These are phyloP conservation scores for Hypholoma fasciculare DNA, from an alignment of 768 basidiomycete species.

Conservation along the genomic window DNA sequence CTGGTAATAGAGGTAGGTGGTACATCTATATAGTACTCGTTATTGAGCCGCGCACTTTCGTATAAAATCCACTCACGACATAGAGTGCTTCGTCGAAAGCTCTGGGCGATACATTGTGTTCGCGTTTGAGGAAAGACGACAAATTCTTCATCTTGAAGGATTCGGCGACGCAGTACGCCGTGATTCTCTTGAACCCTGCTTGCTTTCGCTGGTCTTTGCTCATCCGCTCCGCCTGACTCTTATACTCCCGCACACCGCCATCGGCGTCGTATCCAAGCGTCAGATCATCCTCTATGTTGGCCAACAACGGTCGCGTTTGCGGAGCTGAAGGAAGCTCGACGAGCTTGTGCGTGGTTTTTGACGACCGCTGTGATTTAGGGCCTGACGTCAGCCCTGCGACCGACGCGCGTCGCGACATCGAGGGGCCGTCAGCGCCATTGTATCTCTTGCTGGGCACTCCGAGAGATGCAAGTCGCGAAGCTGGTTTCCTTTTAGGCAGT, in stretches of 20 bases:
- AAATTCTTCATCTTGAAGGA: conserved; percentile 82
- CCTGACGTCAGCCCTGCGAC: conserved; percentile 38
- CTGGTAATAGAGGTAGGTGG: conserved; percentile 87
- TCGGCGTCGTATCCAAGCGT: conserved; percentile 68
- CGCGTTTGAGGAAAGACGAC: conserved; percentile 84
- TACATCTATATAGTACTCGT: conserved; percentile 62
- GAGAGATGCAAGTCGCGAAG: conserved; percentile 29
- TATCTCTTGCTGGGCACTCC: conserved; percentile 22
- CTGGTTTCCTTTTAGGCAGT: conserved; percentile 29
- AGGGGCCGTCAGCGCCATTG: conserved; percentile 9
- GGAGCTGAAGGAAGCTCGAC: conserved; percentile 89
- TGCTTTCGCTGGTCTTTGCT: conserved; percentile 80
- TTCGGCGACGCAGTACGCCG: conserved; percentile 89
- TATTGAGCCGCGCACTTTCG: neutral
- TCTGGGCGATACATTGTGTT: conserved; percentile 86
- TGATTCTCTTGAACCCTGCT: conserved; percentile 79
- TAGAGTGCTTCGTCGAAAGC: conserved; percentile 94
- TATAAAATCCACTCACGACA: conserved; percentile 54
- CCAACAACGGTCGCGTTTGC: conserved; percentile 71
- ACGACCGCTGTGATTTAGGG: conserved; percentile 71
- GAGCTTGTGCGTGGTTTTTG: conserved; percentile 90
- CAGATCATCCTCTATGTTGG: conserved; percentile 41
- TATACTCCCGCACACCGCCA: conserved; percentile 69
- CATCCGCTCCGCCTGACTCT: conserved; percentile 89
- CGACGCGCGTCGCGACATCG: conserved; percentile 36